These are phyloP conservation scores for Lactuca saligna DNA, from an alignment of 129 eudicot species.

Conservation along the genomic window DNA sequence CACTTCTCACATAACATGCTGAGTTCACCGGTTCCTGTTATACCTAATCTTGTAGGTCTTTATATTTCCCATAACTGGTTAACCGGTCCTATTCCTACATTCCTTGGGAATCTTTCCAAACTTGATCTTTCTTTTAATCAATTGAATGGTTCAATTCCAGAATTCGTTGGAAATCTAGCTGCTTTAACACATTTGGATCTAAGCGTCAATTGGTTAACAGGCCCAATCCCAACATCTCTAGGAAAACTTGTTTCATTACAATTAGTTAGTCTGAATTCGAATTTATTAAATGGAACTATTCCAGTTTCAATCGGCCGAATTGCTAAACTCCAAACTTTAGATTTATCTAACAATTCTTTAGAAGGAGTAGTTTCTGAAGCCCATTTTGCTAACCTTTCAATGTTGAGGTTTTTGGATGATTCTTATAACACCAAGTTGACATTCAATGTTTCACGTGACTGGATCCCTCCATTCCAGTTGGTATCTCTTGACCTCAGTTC, in stretches of 20 bases:
- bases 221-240: neutral
- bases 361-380: neutral
- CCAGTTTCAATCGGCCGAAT: neutral
- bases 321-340: neutral
- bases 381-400: neutral
- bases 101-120: neutral
- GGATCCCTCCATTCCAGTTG: neutral
- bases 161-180: neutral
- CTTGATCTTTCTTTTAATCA: neutral
- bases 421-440: neutral
- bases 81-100: neutral
- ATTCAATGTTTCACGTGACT: neutral
- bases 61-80: neutral
- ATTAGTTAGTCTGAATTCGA: neutral
- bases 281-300: neutral
- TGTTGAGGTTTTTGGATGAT: neutral
- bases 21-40: neutral
- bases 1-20: neutral
- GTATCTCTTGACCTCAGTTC: neutral
- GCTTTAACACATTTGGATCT: neutral
- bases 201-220: neutral
- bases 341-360: neutral
- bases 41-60: too few species aligned
- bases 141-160: neutral
- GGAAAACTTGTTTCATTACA: neutral